Evolutionary conservation across 352 stramenopile genomes (phyloP).

Genomic region (Pythium pyrilobum): DNA sequence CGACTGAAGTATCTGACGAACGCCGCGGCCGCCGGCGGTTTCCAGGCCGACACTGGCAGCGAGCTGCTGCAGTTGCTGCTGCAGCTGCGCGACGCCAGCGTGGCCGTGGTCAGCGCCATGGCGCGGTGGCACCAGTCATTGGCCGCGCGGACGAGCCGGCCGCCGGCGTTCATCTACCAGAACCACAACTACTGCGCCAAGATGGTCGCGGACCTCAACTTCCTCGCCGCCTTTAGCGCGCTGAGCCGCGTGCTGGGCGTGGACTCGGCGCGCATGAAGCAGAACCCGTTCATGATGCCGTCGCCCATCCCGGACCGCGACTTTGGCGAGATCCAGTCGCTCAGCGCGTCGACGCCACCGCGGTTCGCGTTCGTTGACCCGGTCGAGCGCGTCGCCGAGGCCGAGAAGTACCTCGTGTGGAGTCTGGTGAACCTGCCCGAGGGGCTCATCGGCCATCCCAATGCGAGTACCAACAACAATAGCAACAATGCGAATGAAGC

Average conservation of each 20-base stretch:
- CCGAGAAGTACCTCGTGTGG: slow-evolving; percentile 67
- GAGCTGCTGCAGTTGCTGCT: slow-evolving; percentile 64
- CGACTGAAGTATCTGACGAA: slow-evolving; percentile 40
- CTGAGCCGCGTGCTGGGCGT: slow-evolving; percentile 54
- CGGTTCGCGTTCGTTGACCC: slow-evolving; percentile 22
- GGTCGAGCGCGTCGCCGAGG: slow-evolving; percentile 38
- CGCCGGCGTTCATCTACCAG: slow-evolving; percentile 41
- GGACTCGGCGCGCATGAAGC: slow-evolving; percentile 46
- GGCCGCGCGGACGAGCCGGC: slow-evolving; percentile 4
- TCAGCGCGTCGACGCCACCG: slow-evolving; percentile 7
- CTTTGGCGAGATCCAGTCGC: slow-evolving; percentile 25
- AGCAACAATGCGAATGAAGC: not conserved
- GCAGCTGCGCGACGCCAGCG: slow-evolving; percentile 50
- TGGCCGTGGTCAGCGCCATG: slow-evolving; percentile 48
- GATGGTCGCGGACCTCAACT: slow-evolving; percentile 77
- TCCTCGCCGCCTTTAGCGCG: slow-evolving; percentile 43
- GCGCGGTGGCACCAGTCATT: slow-evolving; percentile 42
- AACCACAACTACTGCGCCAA: slow-evolving; percentile 64
- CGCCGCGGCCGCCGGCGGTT: slow-evolving; percentile 20
- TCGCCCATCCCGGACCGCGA: slow-evolving; percentile 54
- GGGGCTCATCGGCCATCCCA: not conserved
- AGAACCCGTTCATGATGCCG: slow-evolving; percentile 86
- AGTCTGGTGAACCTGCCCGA: slow-evolving; percentile 42
- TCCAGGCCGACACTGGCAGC: slow-evolving; percentile 38
- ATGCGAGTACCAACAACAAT: not conserved